Evolutionary conservation across 352 stramenopile genomes (phyloP), one percentile per base, ranked within the genome.

Genomic region (Pythium graminicola): DNA sequence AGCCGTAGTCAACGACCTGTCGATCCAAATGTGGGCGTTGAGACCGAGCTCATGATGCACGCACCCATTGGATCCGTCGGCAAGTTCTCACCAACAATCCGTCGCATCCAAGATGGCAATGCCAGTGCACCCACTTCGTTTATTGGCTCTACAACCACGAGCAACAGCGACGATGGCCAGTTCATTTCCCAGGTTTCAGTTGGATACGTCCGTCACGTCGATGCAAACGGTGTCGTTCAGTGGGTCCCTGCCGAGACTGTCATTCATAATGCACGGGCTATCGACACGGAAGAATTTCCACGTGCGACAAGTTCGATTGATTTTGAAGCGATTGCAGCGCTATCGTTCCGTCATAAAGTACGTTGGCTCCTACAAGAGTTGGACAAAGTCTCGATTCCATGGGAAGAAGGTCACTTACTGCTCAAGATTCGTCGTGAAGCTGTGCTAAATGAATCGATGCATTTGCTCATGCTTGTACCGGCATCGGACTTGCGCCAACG

Each of bases 351-450:
- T 17, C 32, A 73, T 5, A 93, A 93, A 53, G 72, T 89, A 35
- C 70, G 74, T 13, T 93, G 82, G 82, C 85, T 93, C 49, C 52
- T 91, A 17, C 67, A 81, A 58, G 76, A 93, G 50, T 44, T 90
- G 28, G 67, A 80, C 33, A 88, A 88, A 46, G 68, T 90, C n/a
- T 80, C 74, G 14, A 57, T 87, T 11, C 78, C 76, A 19, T 90
- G 74, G 76, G 75, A 86, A 55, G 80, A 93, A 59, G 82, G 82
- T 1, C 82, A 93, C 26, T 45, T 93, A 22, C 67, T 89, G 28
- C 57, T 93, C 0, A 89, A 89, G 47, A 89, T 93, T 33, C 70
- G 78, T 24, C 80, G 82, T 19, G 80, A 91, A 5, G 74, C 73
- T 3, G 69, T 93, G 14, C 35, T 91, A 24, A 78, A 73, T 45